Conservation (phyloP, 257 asterid genomes). For the Striga asiatica region DNA sequence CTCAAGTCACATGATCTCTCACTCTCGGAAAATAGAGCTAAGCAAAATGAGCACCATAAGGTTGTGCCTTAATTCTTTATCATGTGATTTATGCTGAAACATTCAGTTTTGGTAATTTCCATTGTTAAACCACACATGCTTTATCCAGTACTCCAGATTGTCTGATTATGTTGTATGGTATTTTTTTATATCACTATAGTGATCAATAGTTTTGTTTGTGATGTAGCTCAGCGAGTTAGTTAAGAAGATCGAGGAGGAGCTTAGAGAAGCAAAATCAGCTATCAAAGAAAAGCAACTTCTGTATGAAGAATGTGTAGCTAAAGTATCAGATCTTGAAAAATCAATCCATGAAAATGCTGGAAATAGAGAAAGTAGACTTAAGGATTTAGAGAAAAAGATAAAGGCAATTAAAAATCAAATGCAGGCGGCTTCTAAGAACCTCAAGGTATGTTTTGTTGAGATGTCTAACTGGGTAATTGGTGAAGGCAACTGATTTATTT, state of each 20-base stretch:
- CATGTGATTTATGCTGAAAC: not conserved
- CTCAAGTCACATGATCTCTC: conserved; percentile 90
- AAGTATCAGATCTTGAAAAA: conserved; percentile 66
- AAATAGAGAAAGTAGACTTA: conserved; percentile 68
- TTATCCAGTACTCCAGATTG: conserved; percentile 2
- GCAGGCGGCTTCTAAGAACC: conserved; percentile 68
- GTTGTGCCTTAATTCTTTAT: conserved; percentile 27
- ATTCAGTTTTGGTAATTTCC: conserved; percentile 11
- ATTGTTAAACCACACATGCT: conserved; percentile 1
- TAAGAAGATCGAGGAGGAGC: conserved; percentile 66
- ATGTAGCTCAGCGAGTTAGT: conserved; percentile 81
- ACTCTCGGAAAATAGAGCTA: conserved; percentile 70
- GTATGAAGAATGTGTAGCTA: conserved; percentile 50
- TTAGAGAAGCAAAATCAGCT: conserved; percentile 57
- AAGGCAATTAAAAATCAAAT: conserved; percentile 56
- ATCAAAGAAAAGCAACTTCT: conserved; percentile 47
- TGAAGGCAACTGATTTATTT: conserved; percentile 8
- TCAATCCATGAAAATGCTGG: conserved; percentile 76
- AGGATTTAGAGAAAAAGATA: conserved; percentile 71
- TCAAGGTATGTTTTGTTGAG: conserved; percentile 43
- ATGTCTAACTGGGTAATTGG: not conserved
- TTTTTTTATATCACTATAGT: conserved; percentile 1
- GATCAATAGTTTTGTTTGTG: conserved; percentile 13
- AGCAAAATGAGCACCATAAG: conserved; percentile 98
- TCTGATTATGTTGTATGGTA: too few relatives aligned